Base-by-base conservation (phyloP, 768 basidiomycete species). In the Amanita molliuscula region DNA sequence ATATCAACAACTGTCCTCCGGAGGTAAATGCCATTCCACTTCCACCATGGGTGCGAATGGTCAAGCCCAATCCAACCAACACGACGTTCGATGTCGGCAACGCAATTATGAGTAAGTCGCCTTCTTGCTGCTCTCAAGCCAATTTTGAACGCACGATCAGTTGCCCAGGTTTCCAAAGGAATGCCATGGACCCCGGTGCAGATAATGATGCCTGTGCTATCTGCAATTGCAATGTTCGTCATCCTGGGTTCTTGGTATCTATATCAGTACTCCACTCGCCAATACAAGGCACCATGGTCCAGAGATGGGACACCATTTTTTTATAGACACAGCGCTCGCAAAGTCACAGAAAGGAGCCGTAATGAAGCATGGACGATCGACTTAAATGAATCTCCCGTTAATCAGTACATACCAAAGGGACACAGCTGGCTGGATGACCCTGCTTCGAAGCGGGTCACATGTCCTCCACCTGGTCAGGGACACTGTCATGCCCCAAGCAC, bases 281-380 rank as follows among this genome's bases (percentile, higher is more conserved):
- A 9, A 11, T 1, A 23, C 25, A 10, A 23, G 20, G 23, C 21
- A 16, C n/a, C n/a, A n/a, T 15, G 16, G 29, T 25, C 25, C 16
- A 26, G 26, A 8, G 1, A 23, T 13, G 16, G 35, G 37, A 9
- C 25, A 23, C 8, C 2, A n/a, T 25, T 38, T 33, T n/a, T 48
- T 48, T 38, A n/a, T n/a, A 20, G 36, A 10, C 10, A 31, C 31
- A 13, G 35, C 8, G 20, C 47, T 25, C 47, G 26, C 20, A 31
- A 42, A 44, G 48, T 50, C 48, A 43, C 8, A 29, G 40, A 31
- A 26, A 21, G 28, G 31, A 42, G 21, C 29, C 48, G 38, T 16
- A 20, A 29, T 34, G 40, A 41, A 34, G n/a, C 29, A 13, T 50
- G 48, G 48, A 34, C 38, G 5, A 50, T 50, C 26, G 48, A 48